Conservation (phyloP, 2,329 filamentous ascomycete genomes). For the Colletotrichum godetiae region DNA sequence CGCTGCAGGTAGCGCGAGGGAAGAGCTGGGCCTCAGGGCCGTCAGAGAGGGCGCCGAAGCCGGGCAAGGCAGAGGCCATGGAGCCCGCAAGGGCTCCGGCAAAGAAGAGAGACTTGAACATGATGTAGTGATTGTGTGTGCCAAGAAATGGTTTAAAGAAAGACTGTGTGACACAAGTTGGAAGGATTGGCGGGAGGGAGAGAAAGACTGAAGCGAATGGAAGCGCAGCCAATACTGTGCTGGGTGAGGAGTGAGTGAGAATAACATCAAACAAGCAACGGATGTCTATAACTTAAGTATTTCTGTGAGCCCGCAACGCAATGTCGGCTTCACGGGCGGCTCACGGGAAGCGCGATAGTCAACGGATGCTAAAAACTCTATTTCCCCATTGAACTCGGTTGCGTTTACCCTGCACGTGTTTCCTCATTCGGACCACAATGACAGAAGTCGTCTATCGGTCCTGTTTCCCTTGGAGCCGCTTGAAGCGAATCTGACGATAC, state of each 20-base stretch:
- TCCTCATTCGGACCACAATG: not conserved
- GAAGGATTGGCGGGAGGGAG: not conserved
- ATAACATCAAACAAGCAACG: conserved; percentile 3
- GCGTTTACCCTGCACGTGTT: not conserved
- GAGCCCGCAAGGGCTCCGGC: conserved; percentile 17
- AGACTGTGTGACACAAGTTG: conserved; percentile 16
- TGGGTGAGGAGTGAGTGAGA: conserved; percentile 12
- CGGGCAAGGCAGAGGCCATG: conserved; percentile 24
- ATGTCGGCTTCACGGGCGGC: not conserved
- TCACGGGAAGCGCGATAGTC: not conserved
- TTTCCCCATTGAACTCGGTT: not conserved
- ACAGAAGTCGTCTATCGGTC: not conserved
- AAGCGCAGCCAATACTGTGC: conserved; percentile 15
- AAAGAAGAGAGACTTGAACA: conserved; percentile 18
- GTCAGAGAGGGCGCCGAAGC: not conserved
- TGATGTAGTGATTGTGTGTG: conserved; percentile 9
- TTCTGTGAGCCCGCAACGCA: not conserved
- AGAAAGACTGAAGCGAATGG: conserved; percentile 8
- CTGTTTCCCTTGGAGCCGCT: not conserved
- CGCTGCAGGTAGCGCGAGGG: conserved; percentile 35
- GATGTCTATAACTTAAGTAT: conserved; percentile 24
- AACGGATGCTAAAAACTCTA: conserved; percentile 5
- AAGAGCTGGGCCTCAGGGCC: conserved; percentile 12
- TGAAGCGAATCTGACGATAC: not conserved
- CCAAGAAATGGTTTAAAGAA: conserved; percentile 16